Base-by-base conservation (phyloP, 2,329 filamentous ascomycete species). In the Fulvia fulva region DNA sequence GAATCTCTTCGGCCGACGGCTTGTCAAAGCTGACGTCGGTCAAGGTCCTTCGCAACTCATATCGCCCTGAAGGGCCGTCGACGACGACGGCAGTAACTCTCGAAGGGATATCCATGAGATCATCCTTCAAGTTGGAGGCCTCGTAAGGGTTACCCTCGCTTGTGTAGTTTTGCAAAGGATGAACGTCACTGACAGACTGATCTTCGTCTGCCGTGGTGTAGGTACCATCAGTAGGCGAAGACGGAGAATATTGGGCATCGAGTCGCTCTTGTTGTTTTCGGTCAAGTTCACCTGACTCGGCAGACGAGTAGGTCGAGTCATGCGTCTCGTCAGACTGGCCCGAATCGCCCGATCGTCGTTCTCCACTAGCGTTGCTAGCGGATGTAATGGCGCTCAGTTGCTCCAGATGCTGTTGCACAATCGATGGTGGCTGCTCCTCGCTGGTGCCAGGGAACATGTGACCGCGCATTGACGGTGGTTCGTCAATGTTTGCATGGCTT, bases 251-350 rank as follows among this genome's bases (percentile, higher is more conserved):
- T 21, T 50, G 23, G 26, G 4, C 47, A 19, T 50, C 26, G 7
- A 32, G 6, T 16, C n/a, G 23, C 22, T 32, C 11, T 11, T 32
- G 11, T 21, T 50, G 23, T 26, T 50, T 50, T 32, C 3, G 12
- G 26, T 28, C 47, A 21, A 50, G 47, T n/a, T 50, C 47, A 28
- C 47, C 47, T 50, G 47, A 50, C 47, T 50, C 47, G 47, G 47
- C 47, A 32, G 47, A 50, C 23, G 47, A 50, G 26, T 50, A 50
- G 3, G 47, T 26, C 26, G 47, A 50, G 47, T 50, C 47, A 50
- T 50, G 47, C 23, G 47, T 26, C 14, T 28, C 47, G 22, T 26
- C 47, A 16, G 47, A 50, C 16, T 19, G 11, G 1, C 25, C 47
- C 23, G 47, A 50, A 50, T 50, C 47, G 47, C 47, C 47, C 47